Base-by-base conservation (phyloP, 2,329 filamentous ascomycete genomes). In the Pseudonectria buxi region DNA sequence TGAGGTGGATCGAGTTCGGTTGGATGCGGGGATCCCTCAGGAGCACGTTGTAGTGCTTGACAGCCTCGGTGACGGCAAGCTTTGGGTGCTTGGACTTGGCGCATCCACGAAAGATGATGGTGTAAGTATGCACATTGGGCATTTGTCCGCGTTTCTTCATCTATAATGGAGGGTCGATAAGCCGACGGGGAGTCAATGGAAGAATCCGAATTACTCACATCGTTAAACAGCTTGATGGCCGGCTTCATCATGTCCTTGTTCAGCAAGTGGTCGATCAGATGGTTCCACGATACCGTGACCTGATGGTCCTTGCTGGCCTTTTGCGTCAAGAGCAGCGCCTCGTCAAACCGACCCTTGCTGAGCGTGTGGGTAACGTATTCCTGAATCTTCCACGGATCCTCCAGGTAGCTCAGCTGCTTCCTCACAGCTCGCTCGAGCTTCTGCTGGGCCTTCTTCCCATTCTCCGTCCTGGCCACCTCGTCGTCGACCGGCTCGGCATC, bases 61-160 rank as follows among this genome's bases (percentile, higher is more conserved):
- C 61, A 0, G 87, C 86, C 46, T 83, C 80, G 36, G 69, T 59
- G 6, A 92, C 71, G 32, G 79, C 79, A 22, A 76, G 58, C 28
- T 72, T 66, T 1, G 70, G 61, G 39, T 82, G 72, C 2, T 72
- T 56, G 12, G 81, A 77, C 28, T 69, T 62, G 27, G 81, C 74
- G 36, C 89, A 77, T 22, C 88, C 90, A 33, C 76, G 71, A 47
- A 98, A 79, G 39, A 96, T 74, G 39, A 86, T 80, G 13, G 86
- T 92, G 56, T 85, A 95, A 0, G 92, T 95, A 50, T 82, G 76
- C 4, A 78, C 74, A 56, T 89, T 90, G 1, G 92, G 90, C 16
- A 74, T 69, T 51, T 94, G 83, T 5, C 72, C 81, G 42, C 88
- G 76, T 65, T 96, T 96, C 66, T 96, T 98, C 90, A 98, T 96